These are phyloP conservation scores for Penicillium polonicum DNA, from an alignment of 2,329 filamentous ascomycete genomes.

Conservation along the genomic window DNA sequence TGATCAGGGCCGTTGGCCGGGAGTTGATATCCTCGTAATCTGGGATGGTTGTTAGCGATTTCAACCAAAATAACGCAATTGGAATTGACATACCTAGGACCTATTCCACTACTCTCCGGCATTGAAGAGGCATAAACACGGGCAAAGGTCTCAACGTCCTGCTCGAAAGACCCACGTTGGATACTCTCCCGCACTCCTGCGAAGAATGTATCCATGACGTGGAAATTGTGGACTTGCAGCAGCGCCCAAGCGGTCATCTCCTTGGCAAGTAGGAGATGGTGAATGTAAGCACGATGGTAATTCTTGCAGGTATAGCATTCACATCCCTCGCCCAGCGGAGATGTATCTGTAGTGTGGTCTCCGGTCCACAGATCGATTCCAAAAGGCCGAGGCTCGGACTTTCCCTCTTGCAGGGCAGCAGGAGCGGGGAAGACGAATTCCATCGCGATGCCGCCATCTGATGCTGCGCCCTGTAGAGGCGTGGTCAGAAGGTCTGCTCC, in stretches of 20 bases:
- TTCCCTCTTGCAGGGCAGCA: conserved; percentile 10
- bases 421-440: conserved; percentile 69
- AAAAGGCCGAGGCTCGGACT: conserved; percentile 48
- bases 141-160: conserved; percentile 61
- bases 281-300: conserved; percentile 83
- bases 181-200: conserved; percentile 66
- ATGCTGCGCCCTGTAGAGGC: conserved; percentile 70
- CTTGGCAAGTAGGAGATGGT: conserved; percentile 82
- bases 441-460: conserved; percentile 82
- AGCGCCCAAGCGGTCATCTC: conserved; percentile 97
- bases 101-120: conserved; percentile 70
- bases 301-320: conserved; percentile 77
- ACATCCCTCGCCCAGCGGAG: conserved; percentile 64
- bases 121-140: conserved; percentile 67
- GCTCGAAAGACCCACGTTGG: conserved; percentile 52
- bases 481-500: conserved; percentile 79
- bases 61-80: not conserved
- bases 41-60: conserved; percentile 24
- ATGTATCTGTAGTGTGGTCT: conserved; percentile 59
- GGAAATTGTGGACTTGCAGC: conserved; percentile 88
- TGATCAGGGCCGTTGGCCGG: conserved; percentile 66
- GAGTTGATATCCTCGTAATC: conserved; percentile 76
- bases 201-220: conserved; percentile 72
- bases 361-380: conserved; percentile 76
- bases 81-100: conserved; percentile 60